Evolutionary conservation across 306 rosid species (phyloP).

Genomic region (Arachis stenosperma): DNA sequence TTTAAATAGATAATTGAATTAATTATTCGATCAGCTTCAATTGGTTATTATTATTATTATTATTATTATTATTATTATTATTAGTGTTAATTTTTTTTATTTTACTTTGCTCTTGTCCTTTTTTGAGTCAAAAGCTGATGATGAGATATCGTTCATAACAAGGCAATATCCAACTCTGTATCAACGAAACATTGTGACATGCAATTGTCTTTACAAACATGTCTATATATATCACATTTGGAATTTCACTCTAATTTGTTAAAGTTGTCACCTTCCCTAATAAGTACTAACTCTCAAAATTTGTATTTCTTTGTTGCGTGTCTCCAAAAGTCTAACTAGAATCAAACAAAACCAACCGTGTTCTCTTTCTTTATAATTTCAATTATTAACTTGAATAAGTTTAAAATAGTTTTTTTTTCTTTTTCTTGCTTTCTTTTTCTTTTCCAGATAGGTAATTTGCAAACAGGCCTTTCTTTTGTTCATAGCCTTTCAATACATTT

Average conservation of each 20-base stretch:
- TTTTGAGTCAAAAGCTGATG: too few relatives aligned
- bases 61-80: too few relatives aligned
- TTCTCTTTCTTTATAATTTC: slow-evolving; percentile 4
- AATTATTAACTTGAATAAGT: neutral
- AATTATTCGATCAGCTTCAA: too few relatives aligned
- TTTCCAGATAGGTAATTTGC: too few relatives aligned
- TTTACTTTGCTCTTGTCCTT: too few relatives aligned
- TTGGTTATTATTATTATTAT: too few relatives aligned
- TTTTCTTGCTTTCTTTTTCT: neutral
- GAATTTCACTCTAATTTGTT: neutral
- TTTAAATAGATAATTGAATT: too few relatives aligned
- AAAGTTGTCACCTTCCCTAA: neutral
- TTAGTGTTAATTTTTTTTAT: too few relatives aligned
- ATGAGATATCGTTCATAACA: neutral
- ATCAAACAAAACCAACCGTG: neutral
- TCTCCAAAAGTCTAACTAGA: neutral
- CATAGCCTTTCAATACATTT: neutral
- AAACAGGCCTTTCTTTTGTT: neutral
- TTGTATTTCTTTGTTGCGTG: neutral
- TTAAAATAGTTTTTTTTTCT: neutral
- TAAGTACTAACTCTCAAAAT: neutral
- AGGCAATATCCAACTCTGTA: neutral
- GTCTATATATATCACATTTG: neutral
- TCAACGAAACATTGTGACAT: neutral
- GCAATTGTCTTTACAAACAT: neutral